phyloP scores from a whole-genome alignment of 2,329 filamentous ascomycete genomes.

The Chrysoporthe cubensis region DNA sequence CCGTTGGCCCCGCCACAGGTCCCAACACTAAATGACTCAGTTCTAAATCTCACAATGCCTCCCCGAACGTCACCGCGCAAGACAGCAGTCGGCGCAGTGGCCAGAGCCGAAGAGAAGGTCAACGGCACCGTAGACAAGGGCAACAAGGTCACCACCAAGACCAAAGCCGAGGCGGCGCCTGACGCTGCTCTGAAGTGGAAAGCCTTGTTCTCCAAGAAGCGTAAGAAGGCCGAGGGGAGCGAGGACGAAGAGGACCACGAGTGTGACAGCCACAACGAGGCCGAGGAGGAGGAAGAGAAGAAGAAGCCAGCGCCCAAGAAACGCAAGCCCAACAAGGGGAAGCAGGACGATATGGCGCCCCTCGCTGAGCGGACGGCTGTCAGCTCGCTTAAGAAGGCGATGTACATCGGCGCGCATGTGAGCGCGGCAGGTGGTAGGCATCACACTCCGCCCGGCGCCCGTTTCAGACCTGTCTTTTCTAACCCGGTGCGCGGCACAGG shows the following conservation, averaged over 20 bases:
- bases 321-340: conserved; percentile 44
- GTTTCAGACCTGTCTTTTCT: neutral
- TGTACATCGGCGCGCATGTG: conserved; percentile 92
- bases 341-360: conserved; percentile 56
- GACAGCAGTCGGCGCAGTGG: conserved; percentile 30
- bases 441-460: neutral
- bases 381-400: conserved; percentile 64
- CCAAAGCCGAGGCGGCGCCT: conserved; percentile 36
- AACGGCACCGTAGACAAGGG: conserved; percentile 30
- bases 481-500: conserved; percentile 52
- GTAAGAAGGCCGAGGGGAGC: conserved; percentile 34
- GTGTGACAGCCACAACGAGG: conserved; percentile 29
- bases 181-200: conserved; percentile 1
- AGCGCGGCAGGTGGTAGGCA: conserved; percentile 79
- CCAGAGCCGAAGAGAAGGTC: conserved; percentile 31
- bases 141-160: conserved; percentile 35
- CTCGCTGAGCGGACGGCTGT: conserved; percentile 70
- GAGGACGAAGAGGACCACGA: conserved; percentile 33
- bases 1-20: neutral
- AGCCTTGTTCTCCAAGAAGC: conserved; percentile 26
- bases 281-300: conserved; percentile 30
- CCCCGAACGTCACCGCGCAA: conserved; percentile 27
- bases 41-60: conserved; percentile 18
- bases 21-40: neutral
- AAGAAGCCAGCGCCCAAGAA: conserved; percentile 46